phyloP scores from a whole-genome alignment of 441 rosid genomes.

The Populus hybrid region DNA sequence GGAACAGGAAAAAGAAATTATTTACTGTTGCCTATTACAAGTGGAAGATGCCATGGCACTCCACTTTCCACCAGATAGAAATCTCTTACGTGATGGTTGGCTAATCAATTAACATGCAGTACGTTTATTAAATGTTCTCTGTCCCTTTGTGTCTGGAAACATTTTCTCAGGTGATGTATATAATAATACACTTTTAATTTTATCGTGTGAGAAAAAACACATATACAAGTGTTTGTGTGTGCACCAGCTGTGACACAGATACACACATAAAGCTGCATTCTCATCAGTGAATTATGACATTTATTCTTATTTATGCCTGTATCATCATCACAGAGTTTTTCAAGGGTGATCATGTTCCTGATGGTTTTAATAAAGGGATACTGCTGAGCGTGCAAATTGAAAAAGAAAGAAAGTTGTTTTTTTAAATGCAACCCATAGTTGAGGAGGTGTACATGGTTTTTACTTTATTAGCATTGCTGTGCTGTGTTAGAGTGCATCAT shows the following conservation, averaged over 20 bases:
- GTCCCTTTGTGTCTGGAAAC: not conserved
- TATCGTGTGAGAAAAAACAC: too few relatives aligned
- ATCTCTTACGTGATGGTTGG: not conserved
- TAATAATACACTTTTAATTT: not conserved
- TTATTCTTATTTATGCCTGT: not conserved
- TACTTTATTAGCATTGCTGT: too few relatives aligned
- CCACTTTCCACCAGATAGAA: conserved; percentile 26
- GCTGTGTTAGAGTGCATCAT: not conserved
- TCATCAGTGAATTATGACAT: not conserved
- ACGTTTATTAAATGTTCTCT: not conserved
- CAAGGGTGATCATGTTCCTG: not conserved
- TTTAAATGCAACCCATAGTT: not conserved
- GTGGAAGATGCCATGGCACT: conserved; percentile 33
- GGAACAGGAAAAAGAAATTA: conserved; percentile 13
- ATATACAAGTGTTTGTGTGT: not conserved
- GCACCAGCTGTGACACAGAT: not conserved
- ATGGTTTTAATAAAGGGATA: not conserved
- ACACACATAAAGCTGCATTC: not conserved
- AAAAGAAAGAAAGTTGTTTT: not conserved
- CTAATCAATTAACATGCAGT: not conserved
- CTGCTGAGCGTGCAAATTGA: not conserved
- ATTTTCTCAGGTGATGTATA: not conserved
- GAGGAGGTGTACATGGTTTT: too few relatives aligned
- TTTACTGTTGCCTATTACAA: conserved; percentile 7
- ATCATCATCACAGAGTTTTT: not conserved